Base-by-base conservation (phyloP, 352 stramenopile species). In the Pythium utonaiense region DNA sequence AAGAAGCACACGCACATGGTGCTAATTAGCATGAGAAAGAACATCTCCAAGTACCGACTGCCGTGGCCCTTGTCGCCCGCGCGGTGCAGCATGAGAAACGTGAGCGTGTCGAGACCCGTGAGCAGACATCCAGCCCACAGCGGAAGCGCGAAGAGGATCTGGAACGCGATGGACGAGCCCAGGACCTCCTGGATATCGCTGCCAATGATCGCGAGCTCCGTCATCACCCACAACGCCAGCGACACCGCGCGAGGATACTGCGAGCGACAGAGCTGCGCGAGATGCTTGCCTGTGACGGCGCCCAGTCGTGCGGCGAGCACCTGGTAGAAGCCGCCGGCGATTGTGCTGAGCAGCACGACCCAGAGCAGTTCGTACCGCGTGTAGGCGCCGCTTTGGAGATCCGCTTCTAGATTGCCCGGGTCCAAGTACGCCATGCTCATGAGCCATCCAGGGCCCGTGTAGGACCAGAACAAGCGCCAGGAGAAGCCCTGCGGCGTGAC, bases 321-420 rank as follows among this genome's bases (percentile, higher is more conserved):
- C 70, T 98, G 93, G 42, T 97, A 83, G 34, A 94, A 78, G 6
- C 95, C 78, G 5, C 86, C 93, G 24, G 94, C 69, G 6, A 95
- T 25, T 13, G 86, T 89, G 21, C 83, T 88, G 64, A 95, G 75
- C 60, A 95, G 80, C 38, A 97, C 66, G 12, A 94, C 80, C 71
- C 91, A 97, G 5, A 98, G 71, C 42, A 93, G 71, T 25, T 79
- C 74, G 58, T 96, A 97, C 57, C 78, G 74, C 12, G 82, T 81
- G 48, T 93, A 96, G 12, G 77, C 79, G 31, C 90, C 90, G 34
- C 78, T 91, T 63, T 97, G 90, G 53, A 98, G 80, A 61, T 97
- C 90, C 10, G 88, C 89, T 59, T 98, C 89, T 44, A 98, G 89
- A 66, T 97, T 98, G 9, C 88, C 89, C 0, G 90, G 92, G 69